Conservation (phyloP, 306 rosid genomes). For the Pyrus pyrifolia region DNA sequence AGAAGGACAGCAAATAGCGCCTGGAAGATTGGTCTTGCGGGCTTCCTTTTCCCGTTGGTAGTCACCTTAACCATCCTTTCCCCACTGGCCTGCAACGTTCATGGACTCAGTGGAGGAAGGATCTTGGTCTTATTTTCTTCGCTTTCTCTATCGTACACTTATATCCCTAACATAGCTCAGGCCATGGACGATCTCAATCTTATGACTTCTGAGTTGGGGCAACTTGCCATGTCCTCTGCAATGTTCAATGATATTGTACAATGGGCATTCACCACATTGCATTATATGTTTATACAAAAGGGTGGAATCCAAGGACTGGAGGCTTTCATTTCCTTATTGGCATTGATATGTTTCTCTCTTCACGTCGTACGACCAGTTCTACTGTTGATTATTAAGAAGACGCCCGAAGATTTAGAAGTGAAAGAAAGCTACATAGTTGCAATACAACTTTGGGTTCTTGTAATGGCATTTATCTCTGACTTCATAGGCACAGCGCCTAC, state of each 20-base stretch:
- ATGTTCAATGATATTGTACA: constrained; percentile 35
- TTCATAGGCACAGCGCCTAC: constrained; percentile 33
- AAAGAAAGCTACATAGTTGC: constrained; percentile 32
- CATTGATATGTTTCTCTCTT: background rate
- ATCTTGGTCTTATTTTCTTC: background rate
- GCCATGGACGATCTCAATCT: constrained; percentile 49
- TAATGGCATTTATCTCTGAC: constrained; percentile 44
- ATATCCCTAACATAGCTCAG: constrained; percentile 40
- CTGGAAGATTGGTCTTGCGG: constrained; percentile 10
- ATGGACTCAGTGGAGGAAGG: background rate
- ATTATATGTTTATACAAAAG: background rate
- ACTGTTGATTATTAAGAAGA: constrained; percentile 33
- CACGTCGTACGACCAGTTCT: constrained; percentile 15
- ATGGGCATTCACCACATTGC: constrained; percentile 9
- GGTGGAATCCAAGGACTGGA: background rate
- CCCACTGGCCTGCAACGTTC: background rate
- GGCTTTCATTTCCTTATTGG: background rate
- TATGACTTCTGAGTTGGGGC: constrained; percentile 57
- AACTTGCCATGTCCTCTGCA: constrained; percentile 50
- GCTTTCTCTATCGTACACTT: constrained; percentile 2
- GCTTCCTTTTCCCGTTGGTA: background rate
- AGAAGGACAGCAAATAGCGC: constrained; percentile 32
- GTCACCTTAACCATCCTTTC: background rate
- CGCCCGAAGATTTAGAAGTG: constrained; percentile 52
- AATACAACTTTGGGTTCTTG: background rate